Base-by-base conservation (phyloP, 768 basidiomycete species). In the Mycena rosella region DNA sequence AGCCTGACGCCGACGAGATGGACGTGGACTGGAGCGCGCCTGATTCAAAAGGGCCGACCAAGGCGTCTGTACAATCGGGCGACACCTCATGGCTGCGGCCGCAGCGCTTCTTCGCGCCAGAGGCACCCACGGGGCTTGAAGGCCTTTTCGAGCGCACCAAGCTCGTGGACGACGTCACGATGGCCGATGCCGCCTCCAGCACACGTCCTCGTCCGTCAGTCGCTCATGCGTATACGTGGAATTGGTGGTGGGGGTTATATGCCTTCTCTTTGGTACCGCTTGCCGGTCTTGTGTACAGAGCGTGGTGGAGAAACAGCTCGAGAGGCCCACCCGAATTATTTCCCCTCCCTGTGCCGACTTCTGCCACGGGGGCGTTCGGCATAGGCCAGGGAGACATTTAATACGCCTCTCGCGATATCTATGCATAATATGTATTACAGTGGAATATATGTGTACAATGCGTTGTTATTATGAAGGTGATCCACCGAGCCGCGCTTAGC, bases 1-100 rank as follows among this genome's bases (percentile, higher is more conserved):
- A 60, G 10, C 64, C 74, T 20, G 80, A 82, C 45, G 79, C 79
- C 10, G 83, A 86, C 53, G 85, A 83, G 24, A 89, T 89, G 88
- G 88, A 89, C 70, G 88, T 89, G 85, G 88, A 95, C 74, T 92
- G 91, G 92, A 85, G 84, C 15, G 91, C 93, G 0, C 89, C 88
- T 1, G 80, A 82, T 65, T 76, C 78, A 65, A 73, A 80, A 71
- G 67, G 63, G 10, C 58, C 68, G 47, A 68, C 74, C 42, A 73
- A 78, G 32, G 68, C 34, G 13, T 38, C 20, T 52, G 30, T 32
- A 11, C 51, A 68, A 8, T 73, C 78, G 18, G 78, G 84, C 22
- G 83, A 86, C 59, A 81, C 81, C 10, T 76, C 80, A 27, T 89
- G 86, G 88, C 72, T 94, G 55, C 86, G 88, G 6, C 91, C 90